phyloP scores from a whole-genome alignment of 2,329 filamentous ascomycete species.

The Fusarium sp. region DNA sequence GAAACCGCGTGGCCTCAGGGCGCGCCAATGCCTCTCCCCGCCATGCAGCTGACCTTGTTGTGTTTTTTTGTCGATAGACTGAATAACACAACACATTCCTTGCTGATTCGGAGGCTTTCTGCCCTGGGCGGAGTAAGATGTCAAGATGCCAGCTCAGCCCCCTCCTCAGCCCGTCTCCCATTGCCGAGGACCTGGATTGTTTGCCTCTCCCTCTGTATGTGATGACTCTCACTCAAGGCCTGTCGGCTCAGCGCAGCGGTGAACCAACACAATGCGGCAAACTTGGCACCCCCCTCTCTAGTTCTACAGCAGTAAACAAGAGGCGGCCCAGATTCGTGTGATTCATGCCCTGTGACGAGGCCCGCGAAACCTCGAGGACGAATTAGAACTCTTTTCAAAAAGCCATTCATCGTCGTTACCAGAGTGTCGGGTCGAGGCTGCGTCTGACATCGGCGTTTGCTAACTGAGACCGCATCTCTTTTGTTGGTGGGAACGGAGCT shows the following conservation, averaged over 20 bases:
- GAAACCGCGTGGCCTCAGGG: neutral
- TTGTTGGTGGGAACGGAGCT: neutral
- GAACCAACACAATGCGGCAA: neutral
- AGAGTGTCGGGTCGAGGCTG: neutral
- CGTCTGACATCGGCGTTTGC: neutral
- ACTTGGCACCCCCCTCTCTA: neutral
- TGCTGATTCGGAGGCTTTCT: neutral
- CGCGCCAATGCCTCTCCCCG: neutral
- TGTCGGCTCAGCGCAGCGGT: neutral
- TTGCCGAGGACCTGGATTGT: slow-evolving; percentile 6
- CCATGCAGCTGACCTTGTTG: neutral
- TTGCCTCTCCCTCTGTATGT: neutral
- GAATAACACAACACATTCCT: neutral
- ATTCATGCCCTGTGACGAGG: slow-evolving; percentile 18
- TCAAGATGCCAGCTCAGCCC: neutral
- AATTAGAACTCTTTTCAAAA: neutral
- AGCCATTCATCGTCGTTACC: neutral
- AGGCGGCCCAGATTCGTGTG: neutral
- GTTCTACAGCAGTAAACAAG: neutral
- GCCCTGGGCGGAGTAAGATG: neutral
- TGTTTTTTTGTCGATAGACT: neutral
- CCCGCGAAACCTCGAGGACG: neutral
- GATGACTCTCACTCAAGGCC: neutral
- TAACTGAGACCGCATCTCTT: neutral
- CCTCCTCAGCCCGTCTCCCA: neutral